Conservation (phyloP, 1,139 yeast species). For the Barnettozyma hawaiiensis region DNA sequence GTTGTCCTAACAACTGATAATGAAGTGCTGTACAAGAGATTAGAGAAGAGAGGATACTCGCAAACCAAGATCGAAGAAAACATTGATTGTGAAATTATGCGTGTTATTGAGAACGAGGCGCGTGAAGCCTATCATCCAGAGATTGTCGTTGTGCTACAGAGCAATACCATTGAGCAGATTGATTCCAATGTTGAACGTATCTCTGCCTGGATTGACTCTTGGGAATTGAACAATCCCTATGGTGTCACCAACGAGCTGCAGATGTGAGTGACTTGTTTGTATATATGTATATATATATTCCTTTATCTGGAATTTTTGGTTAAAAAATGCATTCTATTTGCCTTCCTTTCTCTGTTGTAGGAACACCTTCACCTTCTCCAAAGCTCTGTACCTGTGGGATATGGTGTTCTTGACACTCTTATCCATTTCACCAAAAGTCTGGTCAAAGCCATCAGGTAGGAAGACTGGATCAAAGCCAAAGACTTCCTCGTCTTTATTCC, state of each 20-base stretch:
- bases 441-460: constrained; percentile 61
- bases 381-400: constrained; percentile 83
- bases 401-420: constrained; percentile 69
- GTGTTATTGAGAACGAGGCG: constrained; percentile 83
- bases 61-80: constrained; percentile 84
- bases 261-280: constrained; percentile 8
- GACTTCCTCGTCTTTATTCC: constrained; percentile 55
- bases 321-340: no score
- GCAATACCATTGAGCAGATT: constrained; percentile 70
- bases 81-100: constrained; percentile 96
- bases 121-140: constrained; percentile 71
- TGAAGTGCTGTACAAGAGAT: constrained; percentile 63
- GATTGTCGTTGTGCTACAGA: constrained; percentile 72
- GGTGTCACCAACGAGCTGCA: constrained; percentile 37
- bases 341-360: constrained; percentile 29
- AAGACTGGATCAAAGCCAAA: constrained; percentile 97
- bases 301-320: no score
- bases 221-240: constrained; percentile 51
- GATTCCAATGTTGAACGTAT: constrained; percentile 77
- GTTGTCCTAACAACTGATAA: constrained; percentile 82
- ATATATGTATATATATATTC: background rate
- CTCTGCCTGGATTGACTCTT: constrained; percentile 63
- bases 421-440: constrained; percentile 92
- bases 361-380: constrained; percentile 61
- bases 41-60: constrained; percentile 67